A percentile compares a stretch with the other conserved stretches of the same genome.
These are phyloP conservation scores for Cyclotella cryptica DNA, from an alignment of 108 stramenopile species.

Conservation along the genomic window DNA sequence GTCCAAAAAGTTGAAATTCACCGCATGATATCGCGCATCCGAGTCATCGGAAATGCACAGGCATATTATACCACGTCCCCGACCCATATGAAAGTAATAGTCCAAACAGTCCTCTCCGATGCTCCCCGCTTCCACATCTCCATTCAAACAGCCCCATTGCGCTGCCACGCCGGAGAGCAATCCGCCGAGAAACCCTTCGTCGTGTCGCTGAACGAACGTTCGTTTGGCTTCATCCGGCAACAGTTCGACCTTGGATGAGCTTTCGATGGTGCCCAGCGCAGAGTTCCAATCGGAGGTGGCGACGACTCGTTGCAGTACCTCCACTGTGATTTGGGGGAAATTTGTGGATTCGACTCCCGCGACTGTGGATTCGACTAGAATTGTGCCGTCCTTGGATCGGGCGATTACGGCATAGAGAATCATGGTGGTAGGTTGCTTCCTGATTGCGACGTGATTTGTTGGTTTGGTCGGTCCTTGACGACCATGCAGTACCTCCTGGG, in stretches of 20 bases:
- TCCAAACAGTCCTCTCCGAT: conserved; percentile 47
- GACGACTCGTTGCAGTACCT: conserved; percentile 53
- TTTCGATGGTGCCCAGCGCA: conserved; percentile 14
- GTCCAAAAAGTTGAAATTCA: conserved; percentile 75
- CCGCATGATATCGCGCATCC: conserved; percentile 51
- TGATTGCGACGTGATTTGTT: too few relatives aligned
- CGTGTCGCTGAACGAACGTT: conserved; percentile 72
- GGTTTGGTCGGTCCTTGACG: too few relatives aligned
- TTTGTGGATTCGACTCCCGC: conserved; percentile 64
- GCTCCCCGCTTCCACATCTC: conserved; percentile 37
- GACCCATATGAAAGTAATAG: conserved; percentile 76
- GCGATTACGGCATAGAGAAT: conserved; percentile 82
- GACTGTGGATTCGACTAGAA: conserved; percentile 68
- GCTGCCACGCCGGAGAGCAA: conserved; percentile 22
- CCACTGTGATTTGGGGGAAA: conserved; percentile 67
- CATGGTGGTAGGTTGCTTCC: conserved; percentile 35
- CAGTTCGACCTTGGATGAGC: conserved; percentile 50
- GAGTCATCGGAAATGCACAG: conserved; percentile 74
- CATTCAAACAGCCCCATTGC: conserved; percentile 20
- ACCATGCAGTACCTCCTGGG: too few relatives aligned
- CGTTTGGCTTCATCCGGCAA: conserved; percentile 62
- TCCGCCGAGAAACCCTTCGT: conserved; percentile 41
- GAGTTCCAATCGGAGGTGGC: conserved; percentile 34
- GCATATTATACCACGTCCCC: conserved; percentile 62
- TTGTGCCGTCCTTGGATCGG: conserved; percentile 66